Evolutionary conservation across 1,284 basidiomycete genomes (phyloP).

Genomic region (Microbotryum lychnidis-dioicae): DNA sequence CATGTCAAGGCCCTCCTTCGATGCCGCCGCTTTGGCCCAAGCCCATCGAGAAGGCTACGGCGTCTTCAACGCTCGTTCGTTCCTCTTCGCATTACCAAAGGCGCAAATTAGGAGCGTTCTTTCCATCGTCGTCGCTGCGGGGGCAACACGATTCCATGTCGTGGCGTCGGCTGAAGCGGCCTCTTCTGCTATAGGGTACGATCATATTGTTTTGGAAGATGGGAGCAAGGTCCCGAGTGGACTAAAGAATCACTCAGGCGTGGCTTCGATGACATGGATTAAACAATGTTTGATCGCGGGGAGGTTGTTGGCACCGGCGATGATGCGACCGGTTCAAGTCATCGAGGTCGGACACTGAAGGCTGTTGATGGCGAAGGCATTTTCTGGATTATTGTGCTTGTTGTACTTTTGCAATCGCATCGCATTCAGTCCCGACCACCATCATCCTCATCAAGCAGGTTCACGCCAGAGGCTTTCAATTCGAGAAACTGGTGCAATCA

Average conservation of each 20-base stretch:
- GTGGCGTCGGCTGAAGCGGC: constrained; percentile 44
- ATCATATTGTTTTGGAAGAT: constrained; percentile 61
- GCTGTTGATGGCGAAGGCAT: neutral
- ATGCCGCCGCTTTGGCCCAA: constrained; percentile 41
- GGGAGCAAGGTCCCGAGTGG: constrained; percentile 33
- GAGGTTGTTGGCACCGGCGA: constrained; percentile 31
- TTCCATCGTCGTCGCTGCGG: constrained; percentile 58
- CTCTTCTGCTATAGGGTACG: constrained; percentile 44
- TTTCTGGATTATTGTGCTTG: too few species aligned
- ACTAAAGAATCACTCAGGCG: constrained; percentile 41
- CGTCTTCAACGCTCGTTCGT: constrained; percentile 43
- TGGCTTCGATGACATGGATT: constrained; percentile 57
- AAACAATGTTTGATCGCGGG: constrained; percentile 68
- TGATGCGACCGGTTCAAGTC: constrained; percentile 1
- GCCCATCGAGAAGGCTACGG: constrained; percentile 51
- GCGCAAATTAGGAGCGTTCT: constrained; percentile 26
- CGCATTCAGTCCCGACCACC: too few species aligned
- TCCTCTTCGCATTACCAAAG: constrained; percentile 10
- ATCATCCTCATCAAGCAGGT: too few species aligned
- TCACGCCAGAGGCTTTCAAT: too few species aligned
- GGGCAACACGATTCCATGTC: constrained; percentile 58
- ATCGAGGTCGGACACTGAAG: neutral
- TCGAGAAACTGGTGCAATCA: too few species aligned
- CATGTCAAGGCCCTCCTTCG: constrained; percentile 43
- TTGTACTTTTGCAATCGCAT: too few species aligned